Base-by-base conservation (phyloP, 768 basidiomycete genomes). In the Kwoniella sp. region DNA sequence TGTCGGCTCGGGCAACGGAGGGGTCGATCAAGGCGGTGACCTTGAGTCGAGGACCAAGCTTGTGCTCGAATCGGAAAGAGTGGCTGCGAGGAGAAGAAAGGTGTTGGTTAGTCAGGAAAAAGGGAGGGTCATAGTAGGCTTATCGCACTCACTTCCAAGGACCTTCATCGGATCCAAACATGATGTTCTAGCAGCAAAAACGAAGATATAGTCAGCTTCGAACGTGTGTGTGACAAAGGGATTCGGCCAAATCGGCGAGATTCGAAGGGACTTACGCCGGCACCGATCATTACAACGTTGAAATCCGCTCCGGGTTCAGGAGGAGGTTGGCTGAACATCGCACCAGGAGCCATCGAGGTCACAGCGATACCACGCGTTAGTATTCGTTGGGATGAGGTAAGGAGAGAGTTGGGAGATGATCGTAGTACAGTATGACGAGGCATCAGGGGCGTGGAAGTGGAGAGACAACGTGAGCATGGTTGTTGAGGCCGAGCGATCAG, bases 1-100 rank as follows among this genome's bases (percentile, higher is more conserved):
- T 88, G 24, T 87, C 83, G 22, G 92, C 91, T 65, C 92, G 91
- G 47, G 90, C 88, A 61, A 86, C 83, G 25, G 87, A 88, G 21
- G 95, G 95, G 80, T 99, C 95, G 76, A 99, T 88, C 62, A 99
- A 83, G 25, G 92, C 95, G 67, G 94, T 87, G 60, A 99, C 91
- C 80, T 95, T 97, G 80, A 98, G 90, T 68, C 95, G 91, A 22
- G 87, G 88, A 51, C 95, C 95, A 64, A 98, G 89, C 84, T 98
- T 94, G 81, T 92, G 80, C 67, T 83, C 82, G 68, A 83, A 79
- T 65, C 82, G 81, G 80, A 82, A 82, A 44, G 82, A 83, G 76
- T 83, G 81, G 69, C 81, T 80, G 71, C 58, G 64, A 26, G 55
- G 15, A 21, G 47, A n/a, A 65, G 61, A 7, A 57, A 55, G n/a